Conservation (phyloP, 169 alveolate species). For the Eimeria tenella region DNA sequence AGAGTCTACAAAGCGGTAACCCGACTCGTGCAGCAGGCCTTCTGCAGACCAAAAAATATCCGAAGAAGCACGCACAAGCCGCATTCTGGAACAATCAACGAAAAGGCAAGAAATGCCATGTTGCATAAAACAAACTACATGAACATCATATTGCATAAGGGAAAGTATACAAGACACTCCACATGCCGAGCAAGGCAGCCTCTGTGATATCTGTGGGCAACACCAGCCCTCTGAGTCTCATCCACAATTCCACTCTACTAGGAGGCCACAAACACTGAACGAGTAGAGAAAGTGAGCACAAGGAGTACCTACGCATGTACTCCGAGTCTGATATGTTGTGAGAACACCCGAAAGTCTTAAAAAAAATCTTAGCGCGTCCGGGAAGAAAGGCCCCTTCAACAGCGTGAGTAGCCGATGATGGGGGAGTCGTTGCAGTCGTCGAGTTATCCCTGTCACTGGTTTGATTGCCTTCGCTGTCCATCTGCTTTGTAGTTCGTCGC, state of each 20-base stretch:
- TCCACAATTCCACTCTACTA: too few species aligned
- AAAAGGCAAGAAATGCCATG: neutral
- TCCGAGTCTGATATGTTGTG: slow-evolving; percentile 98
- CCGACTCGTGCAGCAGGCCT: slow-evolving; percentile 81
- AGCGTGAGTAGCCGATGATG: neutral
- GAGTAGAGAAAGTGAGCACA: too few species aligned
- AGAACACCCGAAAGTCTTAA: slow-evolving; percentile 99
- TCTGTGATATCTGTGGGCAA: too few species aligned
- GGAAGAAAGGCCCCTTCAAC: slow-evolving; percentile 32
- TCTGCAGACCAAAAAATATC: slow-evolving; percentile 54
- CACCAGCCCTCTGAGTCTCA: too few species aligned
- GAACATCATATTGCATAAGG: too few species aligned
- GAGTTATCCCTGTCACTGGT: neutral
- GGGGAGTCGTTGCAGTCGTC: neutral
- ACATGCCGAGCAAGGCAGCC: too few species aligned
- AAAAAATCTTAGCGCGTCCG: slow-evolving; percentile 93
- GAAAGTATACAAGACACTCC: too few species aligned
- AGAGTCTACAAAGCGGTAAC: slow-evolving; percentile 90
- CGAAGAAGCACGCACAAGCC: too few species aligned
- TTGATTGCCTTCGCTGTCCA: neutral
- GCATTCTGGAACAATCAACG: neutral
- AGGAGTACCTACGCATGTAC: slow-evolving; percentile 84
- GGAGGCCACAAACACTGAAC: too few species aligned
- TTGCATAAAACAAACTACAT: too few species aligned
- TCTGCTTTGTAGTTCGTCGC: neutral